These are phyloP conservation scores for Pyracantha coccinea DNA, from an alignment of 331 rosid genomes.

Conservation along the genomic window DNA sequence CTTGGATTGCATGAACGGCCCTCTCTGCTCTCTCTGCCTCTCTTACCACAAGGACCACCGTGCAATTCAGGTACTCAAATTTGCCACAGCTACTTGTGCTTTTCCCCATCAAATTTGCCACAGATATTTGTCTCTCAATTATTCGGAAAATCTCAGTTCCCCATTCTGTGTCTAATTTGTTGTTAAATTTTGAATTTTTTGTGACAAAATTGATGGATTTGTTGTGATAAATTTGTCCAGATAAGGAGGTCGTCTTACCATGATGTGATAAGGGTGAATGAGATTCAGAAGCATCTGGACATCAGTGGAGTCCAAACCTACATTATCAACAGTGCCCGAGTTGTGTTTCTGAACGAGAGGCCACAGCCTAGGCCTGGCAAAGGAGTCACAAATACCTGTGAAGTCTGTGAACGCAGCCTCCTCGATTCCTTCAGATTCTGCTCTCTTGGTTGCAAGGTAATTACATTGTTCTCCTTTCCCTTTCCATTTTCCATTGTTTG, in stretches of 20 bases:
- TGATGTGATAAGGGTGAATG: conserved; percentile 87
- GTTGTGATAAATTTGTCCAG: conserved; percentile 16
- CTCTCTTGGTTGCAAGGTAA: conserved; percentile 99
- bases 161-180: not conserved
- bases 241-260: conserved; percentile 96
- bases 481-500: not conserved
- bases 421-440: conserved; percentile 91
- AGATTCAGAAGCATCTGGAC: conserved; percentile 95
- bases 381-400: conserved; percentile 97
- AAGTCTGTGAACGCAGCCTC: conserved; percentile 96
- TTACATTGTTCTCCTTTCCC: not conserved
- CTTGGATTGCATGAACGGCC: conserved; percentile 86
- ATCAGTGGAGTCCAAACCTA: conserved; percentile 91
- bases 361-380: conserved; percentile 99
- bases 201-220: not conserved
- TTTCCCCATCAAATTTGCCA: not conserved
- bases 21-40: conserved; percentile 93
- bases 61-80: conserved; percentile 61
- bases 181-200: too few relatives aligned
- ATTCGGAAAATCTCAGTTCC: not conserved
- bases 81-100: not conserved
- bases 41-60: conserved; percentile 79
- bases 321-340: conserved; percentile 95
- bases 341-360: conserved; percentile 88
- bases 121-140: too few relatives aligned